Conservation (phyloP, 208 protist species). For the Acanthamoeba lugdunensis region DNA sequence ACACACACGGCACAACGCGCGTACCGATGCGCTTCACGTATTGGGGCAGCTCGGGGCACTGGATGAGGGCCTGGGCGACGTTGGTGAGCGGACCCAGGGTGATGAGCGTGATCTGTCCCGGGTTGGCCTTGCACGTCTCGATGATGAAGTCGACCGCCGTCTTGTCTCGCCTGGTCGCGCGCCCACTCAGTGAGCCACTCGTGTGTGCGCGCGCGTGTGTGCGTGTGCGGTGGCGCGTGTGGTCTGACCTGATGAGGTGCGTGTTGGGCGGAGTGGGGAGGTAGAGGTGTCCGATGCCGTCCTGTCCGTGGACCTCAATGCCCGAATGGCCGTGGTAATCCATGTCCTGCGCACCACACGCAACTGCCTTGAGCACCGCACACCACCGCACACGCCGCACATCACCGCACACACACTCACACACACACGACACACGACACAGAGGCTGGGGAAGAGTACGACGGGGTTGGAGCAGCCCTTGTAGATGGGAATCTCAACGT, state of each 20-base stretch:
- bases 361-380: no score
- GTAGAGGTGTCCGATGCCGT: constrained; percentile 13
- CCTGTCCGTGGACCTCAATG: not conserved
- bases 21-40: constrained; percentile 56
- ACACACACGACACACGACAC: no score
- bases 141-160: constrained; percentile 35
- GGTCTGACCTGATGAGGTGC: not conserved
- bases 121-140: not conserved
- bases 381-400: no score
- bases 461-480: constrained; percentile 5
- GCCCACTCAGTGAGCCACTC: no score
- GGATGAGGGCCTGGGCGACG: not conserved
- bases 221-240: no score
- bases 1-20: no score
- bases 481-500: not conserved
- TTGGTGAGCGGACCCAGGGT: constrained; percentile 21
- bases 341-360: not conserved
- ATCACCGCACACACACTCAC: no score
- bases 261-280: not conserved
- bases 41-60: constrained; percentile 3
- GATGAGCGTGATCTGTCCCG: not conserved
- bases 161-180: not conserved
- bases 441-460: not conserved
- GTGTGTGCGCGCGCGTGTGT: no score
- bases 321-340: constrained; percentile 2